A percentile compares a stretch with the other conserved stretches of the same genome.
These are phyloP conservation scores for Triangularia setosa DNA, from an alignment of 2,329 filamentous ascomycete species.

Conservation along the genomic window DNA sequence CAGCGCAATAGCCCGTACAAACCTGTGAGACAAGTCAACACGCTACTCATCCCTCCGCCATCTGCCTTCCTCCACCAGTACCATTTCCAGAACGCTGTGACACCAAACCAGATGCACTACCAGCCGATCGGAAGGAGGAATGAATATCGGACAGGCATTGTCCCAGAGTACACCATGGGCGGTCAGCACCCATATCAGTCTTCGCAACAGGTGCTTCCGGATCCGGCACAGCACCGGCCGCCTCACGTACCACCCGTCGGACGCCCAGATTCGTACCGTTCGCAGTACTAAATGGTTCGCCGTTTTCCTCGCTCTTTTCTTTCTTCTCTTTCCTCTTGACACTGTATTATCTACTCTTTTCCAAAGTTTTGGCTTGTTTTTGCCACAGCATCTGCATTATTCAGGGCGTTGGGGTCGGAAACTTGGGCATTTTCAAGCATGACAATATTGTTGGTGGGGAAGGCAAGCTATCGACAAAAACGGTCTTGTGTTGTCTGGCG, in stretches of 20 bases:
- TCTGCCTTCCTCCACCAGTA: slow-evolving; percentile 75
- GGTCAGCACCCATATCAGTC: slow-evolving; percentile 3
- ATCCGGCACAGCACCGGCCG: neutral
- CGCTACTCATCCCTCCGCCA: slow-evolving; percentile 82
- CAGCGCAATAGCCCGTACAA: slow-evolving; percentile 90
- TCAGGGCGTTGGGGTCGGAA: neutral
- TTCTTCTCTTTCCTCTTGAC: neutral
- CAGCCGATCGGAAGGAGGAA: slow-evolving; percentile 69
- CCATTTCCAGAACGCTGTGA: slow-evolving; percentile 46
- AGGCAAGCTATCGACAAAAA: neutral
- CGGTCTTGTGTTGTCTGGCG: neutral
- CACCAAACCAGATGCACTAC: slow-evolving; percentile 76
- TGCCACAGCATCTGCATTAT: neutral
- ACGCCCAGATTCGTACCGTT: neutral
- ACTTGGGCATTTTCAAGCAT: neutral
- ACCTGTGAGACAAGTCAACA: slow-evolving; percentile 83
- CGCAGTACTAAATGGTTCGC: neutral
- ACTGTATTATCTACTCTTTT: neutral
- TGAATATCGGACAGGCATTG: slow-evolving; percentile 64
- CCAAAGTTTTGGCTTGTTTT: neutral
- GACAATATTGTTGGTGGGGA: neutral
- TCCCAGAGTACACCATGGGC: slow-evolving; percentile 54
- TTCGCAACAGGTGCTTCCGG: neutral
- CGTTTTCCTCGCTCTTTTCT: neutral
- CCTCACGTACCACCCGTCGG: neutral